Evolutionary conservation across 73 alveolate species (phyloP), one percentile per base, ranked within the genome.

Genomic region (Diophrys appendiculata): DNA sequence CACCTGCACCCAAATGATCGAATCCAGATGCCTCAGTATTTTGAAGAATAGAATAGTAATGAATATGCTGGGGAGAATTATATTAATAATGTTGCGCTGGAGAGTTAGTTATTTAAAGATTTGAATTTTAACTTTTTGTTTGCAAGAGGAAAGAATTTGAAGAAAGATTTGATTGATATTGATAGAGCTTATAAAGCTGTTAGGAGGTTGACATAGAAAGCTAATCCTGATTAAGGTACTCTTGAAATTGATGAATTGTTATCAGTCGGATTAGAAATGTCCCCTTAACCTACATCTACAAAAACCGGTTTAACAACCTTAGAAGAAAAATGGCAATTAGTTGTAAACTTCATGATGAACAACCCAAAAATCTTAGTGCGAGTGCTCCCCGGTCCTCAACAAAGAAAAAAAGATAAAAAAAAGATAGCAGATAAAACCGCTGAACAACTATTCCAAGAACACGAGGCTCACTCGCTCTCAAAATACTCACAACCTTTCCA

Each of bases 371-470:
- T 67, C 54, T 54, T 67, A 1, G 31, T 67, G 43, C 23, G 31
- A 28, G 53, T 67, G 54, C 2, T 67, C 31, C 75, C 75, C 5
- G 75, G 53, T 1, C 75, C 75, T 3, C 26, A 67, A 67, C n/a
- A 43, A 18, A 43, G 18, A 18, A 43, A 18, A 43, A 43, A 43
- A 43, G n/a, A 43, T 43, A 43, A 43, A 43, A 43, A 18, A 43
- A 18, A 43, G n/a, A n/a, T n/a, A n/a, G n/a, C n/a, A n/a, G n/a
- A n/a, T n/a, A n/a, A n/a, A n/a, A n/a, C n/a, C n/a, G n/a, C n/a
- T n/a, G n/a, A n/a, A n/a, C n/a, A n/a, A n/a, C n/a, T n/a, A n/a
- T n/a, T n/a, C n/a, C n/a, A n/a, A n/a, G n/a, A n/a, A n/a, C n/a
- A n/a, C n/a, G n/a, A n/a, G n/a, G n/a, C n/a, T n/a, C n/a, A n/a